phyloP scores from a whole-genome alignment of 202 grass and related monocot species.

The Bolboschoenoplectus hybrid region DNA sequence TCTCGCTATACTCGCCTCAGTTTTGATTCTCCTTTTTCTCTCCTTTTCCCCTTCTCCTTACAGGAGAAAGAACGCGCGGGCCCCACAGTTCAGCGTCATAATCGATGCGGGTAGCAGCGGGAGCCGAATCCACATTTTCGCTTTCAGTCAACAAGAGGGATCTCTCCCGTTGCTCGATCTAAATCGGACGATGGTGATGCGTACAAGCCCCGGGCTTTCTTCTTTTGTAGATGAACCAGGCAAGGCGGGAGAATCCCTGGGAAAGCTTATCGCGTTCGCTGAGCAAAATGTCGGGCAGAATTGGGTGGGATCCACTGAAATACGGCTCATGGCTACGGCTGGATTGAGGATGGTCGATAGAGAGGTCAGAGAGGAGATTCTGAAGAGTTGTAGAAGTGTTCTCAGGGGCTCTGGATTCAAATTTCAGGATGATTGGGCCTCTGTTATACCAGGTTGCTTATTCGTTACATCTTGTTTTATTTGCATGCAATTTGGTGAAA shows the following conservation, averaged over 20 bases:
- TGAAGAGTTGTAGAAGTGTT: constrained; percentile 68
- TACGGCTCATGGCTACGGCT: constrained; percentile 84
- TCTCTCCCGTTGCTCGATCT: constrained; percentile 67
- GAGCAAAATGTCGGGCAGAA: constrained; percentile 46
- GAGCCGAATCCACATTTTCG: constrained; percentile 75
- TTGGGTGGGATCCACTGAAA: constrained; percentile 44
- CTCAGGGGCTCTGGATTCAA: constrained; percentile 63
- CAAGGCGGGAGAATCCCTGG: constrained; percentile 57
- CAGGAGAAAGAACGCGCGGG: neutral
- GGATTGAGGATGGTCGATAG: constrained; percentile 71
- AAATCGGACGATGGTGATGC: constrained; percentile 65
- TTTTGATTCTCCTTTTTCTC: constrained; percentile 46
- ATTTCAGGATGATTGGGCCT: constrained; percentile 77
- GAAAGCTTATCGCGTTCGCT: constrained; percentile 58
- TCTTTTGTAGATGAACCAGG: constrained; percentile 55
- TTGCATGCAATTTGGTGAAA: neutral
- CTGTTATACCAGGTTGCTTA: constrained; percentile 73
- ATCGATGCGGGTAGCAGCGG: constrained; percentile 85
- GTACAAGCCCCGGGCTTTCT: constrained; percentile 72
- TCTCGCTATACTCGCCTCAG: constrained; percentile 49
- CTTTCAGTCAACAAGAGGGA: constrained; percentile 22
- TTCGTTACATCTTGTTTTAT: neutral
- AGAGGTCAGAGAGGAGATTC: constrained; percentile 53
- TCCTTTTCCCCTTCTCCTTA: constrained; percentile 35
- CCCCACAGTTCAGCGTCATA: constrained; percentile 56